A percentile compares a stretch with the other conserved stretches of the same genome.
Evolutionary conservation across 176 grass and related monocot species (phyloP).

Genomic region (Zea luxurians): DNA sequence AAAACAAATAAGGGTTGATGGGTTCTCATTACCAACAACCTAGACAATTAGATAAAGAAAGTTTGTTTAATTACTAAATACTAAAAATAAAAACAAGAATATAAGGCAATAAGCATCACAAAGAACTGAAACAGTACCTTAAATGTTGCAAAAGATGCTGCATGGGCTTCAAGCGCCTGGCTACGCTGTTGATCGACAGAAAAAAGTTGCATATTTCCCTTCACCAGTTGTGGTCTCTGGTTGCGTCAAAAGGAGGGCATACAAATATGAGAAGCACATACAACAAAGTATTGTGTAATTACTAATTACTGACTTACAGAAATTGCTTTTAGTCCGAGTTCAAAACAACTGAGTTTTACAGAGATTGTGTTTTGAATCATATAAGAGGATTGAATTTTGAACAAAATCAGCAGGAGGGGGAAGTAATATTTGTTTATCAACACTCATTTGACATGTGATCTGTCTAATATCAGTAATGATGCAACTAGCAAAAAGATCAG

Average conservation of each 20-base stretch:
- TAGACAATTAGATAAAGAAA: constrained; percentile 24
- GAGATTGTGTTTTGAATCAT: constrained; percentile 10
- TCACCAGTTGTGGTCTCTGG: constrained; percentile 89
- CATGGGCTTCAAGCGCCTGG: constrained; percentile 96
- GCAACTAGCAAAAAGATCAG: neutral
- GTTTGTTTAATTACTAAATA: neutral
- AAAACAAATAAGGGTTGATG: constrained; percentile 85
- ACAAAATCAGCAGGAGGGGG: neutral
- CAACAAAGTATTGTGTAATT: constrained; percentile 3
- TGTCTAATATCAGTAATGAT: neutral
- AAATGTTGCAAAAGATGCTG: constrained; percentile 86
- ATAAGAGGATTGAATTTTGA: neutral
- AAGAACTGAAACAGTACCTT: constrained; percentile 48
- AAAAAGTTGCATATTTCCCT: constrained; percentile 98
- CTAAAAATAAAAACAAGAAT: constrained; percentile 12
- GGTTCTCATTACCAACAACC: constrained; percentile 91
- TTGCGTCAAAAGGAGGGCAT: constrained; percentile 24
- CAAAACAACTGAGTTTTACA: neutral
- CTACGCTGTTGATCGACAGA: constrained; percentile 96
- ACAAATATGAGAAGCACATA: constrained; percentile 5
- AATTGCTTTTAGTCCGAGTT: neutral
- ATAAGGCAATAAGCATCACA: neutral
- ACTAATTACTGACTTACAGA: neutral
- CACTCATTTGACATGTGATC: neutral
- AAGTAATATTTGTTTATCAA: too few relatives aligned